A percentile compares a stretch with the other conserved stretches of the same genome.
Conservation (phyloP, 768 basidiomycete genomes). For the Lactifluus pinguis region DNA sequence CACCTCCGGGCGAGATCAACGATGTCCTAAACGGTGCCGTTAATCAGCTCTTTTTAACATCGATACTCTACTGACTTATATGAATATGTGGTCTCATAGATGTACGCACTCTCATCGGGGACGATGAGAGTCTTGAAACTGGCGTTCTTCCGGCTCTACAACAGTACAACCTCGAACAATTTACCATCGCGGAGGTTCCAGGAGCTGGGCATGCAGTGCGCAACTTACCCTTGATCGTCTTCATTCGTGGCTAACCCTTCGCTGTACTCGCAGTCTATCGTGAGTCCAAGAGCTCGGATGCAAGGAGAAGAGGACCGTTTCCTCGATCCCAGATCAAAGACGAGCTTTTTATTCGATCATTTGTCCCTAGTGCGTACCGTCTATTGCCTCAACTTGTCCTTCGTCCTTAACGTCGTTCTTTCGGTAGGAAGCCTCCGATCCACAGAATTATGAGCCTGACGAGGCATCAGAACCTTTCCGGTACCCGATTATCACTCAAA, state of each 20-base stretch:
- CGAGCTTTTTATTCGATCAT: constrained; percentile 79
- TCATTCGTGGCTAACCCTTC: background rate
- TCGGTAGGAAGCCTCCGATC: constrained; percentile 66
- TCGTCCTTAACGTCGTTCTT: background rate
- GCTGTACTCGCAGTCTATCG: constrained; percentile 52
- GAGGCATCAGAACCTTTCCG: constrained; percentile 66
- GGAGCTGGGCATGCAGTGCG: constrained; percentile 66
- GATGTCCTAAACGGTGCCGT: constrained; percentile 80
- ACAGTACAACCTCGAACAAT: constrained; percentile 84
- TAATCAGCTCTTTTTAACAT: background rate
- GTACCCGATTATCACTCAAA: constrained; percentile 32
- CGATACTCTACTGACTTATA: constrained; percentile 3
- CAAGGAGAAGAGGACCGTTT: constrained; percentile 57
- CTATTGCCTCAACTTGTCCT: background rate
- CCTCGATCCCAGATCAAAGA: constrained; percentile 73
- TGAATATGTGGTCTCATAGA: constrained; percentile 38
- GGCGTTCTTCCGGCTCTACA: constrained; percentile 70
- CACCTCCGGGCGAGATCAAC: constrained; percentile 94
- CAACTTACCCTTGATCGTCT: constrained; percentile 1
- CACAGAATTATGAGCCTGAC: constrained; percentile 52
- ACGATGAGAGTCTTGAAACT: constrained; percentile 75
- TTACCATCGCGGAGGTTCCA: constrained; percentile 80
- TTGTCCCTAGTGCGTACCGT: constrained; percentile 55
- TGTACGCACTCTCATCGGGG: constrained; percentile 79
- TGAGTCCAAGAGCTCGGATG: constrained; percentile 63